Percentiles rank a stretch among this genome's conserved stretches.
Evolutionary conservation across 1,284 basidiomycete genomes (phyloP).

Genomic region (Microbotryomycetes sp.): DNA sequence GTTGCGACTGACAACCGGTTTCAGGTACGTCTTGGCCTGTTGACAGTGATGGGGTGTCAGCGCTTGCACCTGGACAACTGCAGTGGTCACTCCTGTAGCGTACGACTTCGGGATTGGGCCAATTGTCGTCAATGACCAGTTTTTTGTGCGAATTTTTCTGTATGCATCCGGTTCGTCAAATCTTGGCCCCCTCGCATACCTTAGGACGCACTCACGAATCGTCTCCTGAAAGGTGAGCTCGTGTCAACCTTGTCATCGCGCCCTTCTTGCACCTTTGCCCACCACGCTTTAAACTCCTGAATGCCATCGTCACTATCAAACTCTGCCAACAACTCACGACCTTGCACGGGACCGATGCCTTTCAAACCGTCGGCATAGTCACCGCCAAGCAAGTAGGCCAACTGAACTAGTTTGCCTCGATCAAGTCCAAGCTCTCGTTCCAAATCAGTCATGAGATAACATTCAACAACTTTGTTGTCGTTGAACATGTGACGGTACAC

Average conservation of each 20-base stretch:
- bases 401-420: slow-evolving; percentile 73
- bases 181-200: background rate
- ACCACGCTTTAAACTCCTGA: slow-evolving; percentile 86
- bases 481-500: slow-evolving; percentile 99
- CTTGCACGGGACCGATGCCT: slow-evolving; percentile 90
- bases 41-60: background rate
- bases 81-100: slow-evolving; percentile 37
- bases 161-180: background rate
- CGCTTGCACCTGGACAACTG: background rate
- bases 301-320: slow-evolving; percentile 80
- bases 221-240: slow-evolving; percentile 65
- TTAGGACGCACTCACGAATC: slow-evolving; percentile 61
- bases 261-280: slow-evolving; percentile 87
- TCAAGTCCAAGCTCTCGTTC: slow-evolving; percentile 82
- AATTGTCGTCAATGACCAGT: slow-evolving; percentile 68
- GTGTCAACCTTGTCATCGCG: slow-evolving; percentile 68
- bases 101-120: slow-evolving; percentile 86
- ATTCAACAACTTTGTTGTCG: slow-evolving; percentile 96
- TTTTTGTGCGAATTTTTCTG: slow-evolving; percentile 86
- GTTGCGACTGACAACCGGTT: slow-evolving; percentile 82
- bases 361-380: slow-evolving; percentile 97
- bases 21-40: slow-evolving; percentile 84
- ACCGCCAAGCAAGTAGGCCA: slow-evolving; percentile 90
- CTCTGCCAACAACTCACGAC: slow-evolving; percentile 88
- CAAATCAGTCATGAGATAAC: slow-evolving; percentile 79